These are phyloP conservation scores for Brassica carinata DNA, from an alignment of 345 rosid genomes.

Conservation along the genomic window DNA sequence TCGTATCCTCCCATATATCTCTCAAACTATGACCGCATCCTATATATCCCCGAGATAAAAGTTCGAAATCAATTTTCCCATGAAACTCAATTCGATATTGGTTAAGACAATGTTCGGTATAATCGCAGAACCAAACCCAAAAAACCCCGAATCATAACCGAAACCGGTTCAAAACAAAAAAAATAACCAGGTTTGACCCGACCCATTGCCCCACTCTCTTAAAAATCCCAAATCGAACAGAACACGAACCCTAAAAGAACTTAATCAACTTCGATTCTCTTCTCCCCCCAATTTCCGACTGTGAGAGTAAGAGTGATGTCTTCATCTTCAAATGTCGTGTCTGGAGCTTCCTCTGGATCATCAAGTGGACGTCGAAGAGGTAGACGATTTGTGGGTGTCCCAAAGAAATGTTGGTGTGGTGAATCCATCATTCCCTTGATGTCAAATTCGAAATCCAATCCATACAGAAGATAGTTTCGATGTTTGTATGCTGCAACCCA, in stretches of 20 bases:
- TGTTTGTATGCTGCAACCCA: neutral
- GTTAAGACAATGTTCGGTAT: neutral
- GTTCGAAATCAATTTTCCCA: neutral
- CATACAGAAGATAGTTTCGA: neutral
- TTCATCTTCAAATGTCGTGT: neutral
- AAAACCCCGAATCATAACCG: neutral
- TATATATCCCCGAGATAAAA: neutral
- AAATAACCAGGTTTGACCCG: neutral
- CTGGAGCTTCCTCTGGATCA: neutral
- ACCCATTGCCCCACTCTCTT: too few relatives aligned
- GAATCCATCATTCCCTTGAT: neutral
- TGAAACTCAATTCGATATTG: neutral
- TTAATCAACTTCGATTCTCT: too few relatives aligned
- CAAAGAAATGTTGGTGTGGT: neutral
- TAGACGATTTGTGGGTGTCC: neutral
- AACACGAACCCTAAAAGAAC: neutral
- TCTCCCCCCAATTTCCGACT: too few relatives aligned
- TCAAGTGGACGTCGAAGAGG: neutral
- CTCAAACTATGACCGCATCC: neutral
- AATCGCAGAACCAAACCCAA: neutral
- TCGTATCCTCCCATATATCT: neutral
- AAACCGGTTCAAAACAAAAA: neutral
- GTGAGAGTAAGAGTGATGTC: neutral
- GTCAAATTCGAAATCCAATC: neutral
- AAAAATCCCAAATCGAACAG: neutral